Evolutionary conservation across 1,284 basidiomycete genomes (phyloP), one percentile per base, ranked within the genome.

Genomic region (Cerrena zonata): DNA sequence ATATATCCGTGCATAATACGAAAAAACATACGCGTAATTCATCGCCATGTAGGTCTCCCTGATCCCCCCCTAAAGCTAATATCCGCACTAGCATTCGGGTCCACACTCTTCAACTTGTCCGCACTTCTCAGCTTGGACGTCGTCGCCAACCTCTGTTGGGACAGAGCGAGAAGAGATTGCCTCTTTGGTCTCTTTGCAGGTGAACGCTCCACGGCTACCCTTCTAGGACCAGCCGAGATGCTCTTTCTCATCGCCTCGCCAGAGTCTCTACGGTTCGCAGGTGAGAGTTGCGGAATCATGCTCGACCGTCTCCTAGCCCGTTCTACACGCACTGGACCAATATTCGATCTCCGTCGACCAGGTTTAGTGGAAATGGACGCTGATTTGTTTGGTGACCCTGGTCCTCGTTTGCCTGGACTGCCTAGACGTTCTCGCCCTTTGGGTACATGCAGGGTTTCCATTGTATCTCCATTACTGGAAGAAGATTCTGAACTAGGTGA

Each of bases 301-400:
- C 89, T 91, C 37, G 88, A 89, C 48, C 88, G 75, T 54, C 87
- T 72, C 56, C 87, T 71, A 15, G 69, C 69, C 64, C 86, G 86
- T 65, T 90, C 88, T 54, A 69, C 75, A 23, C 87, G 79, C 61
- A 83, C 60, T 12, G 83, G 78, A 3, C 88, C 88, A 50, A 89
- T 77, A 58, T 82, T 84, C 24, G 89, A 91, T 45, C 83, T 77
- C 54, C 89, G 73, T 53, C 86, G 74, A 12, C 65, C 65, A 48
- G 56, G 56, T 61, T 72, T 78, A 48, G 56, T 63, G 26, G 63
- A 61, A 18, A 68, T 60, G 27, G 62, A 56, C 13, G 65, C 61
- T 13, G 70, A 69, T 51, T 52, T 46, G 49, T 75, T 79, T 3
- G 77, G 72, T 19, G 75, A 75, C 40, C 58, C 56, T 21, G 77